Evolutionary conservation across 805 yeast genomes (phyloP).

Genomic region (Candida oleophila): DNA sequence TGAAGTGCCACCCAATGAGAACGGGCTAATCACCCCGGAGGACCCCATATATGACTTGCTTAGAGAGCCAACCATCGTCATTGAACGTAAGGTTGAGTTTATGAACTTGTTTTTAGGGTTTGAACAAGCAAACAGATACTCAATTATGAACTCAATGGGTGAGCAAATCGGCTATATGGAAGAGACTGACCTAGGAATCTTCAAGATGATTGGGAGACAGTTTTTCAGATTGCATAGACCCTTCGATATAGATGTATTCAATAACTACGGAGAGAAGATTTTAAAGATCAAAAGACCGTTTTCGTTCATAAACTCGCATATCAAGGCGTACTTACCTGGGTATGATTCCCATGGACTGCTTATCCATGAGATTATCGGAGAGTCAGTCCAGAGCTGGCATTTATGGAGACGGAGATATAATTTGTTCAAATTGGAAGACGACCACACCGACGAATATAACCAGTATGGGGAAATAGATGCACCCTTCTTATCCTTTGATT

Average conservation of each 20-base stretch:
- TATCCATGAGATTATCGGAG: slow-evolving; percentile 63
- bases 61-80: slow-evolving; percentile 78
- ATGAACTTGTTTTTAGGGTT: slow-evolving; percentile 86
- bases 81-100: slow-evolving; percentile 85
- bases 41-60: slow-evolving; percentile 65
- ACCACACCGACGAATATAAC: slow-evolving; percentile 44
- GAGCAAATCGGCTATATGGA: slow-evolving; percentile 74
- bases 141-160: slow-evolving; percentile 71
- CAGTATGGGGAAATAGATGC: slow-evolving; percentile 91
- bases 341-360: slow-evolving; percentile 32
- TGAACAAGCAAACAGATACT: slow-evolving; percentile 86
- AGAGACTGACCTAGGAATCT: slow-evolving; percentile 74
- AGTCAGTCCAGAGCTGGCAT: slow-evolving; percentile 92
- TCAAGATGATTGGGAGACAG: slow-evolving; percentile 76
- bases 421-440: slow-evolving; percentile 55
- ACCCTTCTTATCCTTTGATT: slow-evolving; percentile 81
- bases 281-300: slow-evolving; percentile 79
- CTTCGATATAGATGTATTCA: slow-evolving; percentile 69
- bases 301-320: slow-evolving; percentile 84
- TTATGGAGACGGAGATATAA: slow-evolving; percentile 89
- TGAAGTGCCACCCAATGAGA: slow-evolving; percentile 38
- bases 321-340: slow-evolving; percentile 68
- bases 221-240: slow-evolving; percentile 85
- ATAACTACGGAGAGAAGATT: slow-evolving; percentile 57
- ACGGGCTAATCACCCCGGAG: slow-evolving; percentile 50